A percentile compares a stretch with the other conserved stretches of the same genome.
Conservation (phyloP, 345 rosid species). For the thale cress (Arabidopsis thaliana) region DNA sequence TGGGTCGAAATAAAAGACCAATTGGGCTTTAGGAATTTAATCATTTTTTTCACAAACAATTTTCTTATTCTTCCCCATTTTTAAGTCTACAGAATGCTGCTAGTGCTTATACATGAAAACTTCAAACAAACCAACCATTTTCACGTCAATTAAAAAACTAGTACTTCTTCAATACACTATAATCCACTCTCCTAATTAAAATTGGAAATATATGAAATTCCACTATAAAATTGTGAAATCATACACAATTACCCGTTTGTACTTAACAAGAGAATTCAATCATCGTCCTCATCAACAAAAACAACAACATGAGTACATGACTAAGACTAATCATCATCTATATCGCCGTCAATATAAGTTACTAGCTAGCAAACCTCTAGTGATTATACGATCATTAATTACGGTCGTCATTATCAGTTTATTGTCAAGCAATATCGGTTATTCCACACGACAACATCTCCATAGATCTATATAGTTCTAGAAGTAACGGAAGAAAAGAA, state of each 20-base stretch:
- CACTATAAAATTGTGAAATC: neutral
- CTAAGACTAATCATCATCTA: slow-evolving; percentile 14
- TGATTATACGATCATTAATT: neutral
- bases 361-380: slow-evolving; percentile 15
- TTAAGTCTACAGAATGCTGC: neutral
- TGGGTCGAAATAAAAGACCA: slow-evolving; percentile 2
- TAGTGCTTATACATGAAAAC: neutral
- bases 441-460: neutral
- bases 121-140: neutral
- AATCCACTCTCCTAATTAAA: neutral
- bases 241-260: neutral
- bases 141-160: neutral
- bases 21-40: slow-evolving; percentile 28
- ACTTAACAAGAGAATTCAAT: neutral
- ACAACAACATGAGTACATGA: slow-evolving; percentile 1
- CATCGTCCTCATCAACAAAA: neutral
- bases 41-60: neutral
- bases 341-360: slow-evolving; percentile 1
- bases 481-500: slow-evolving; percentile 23
- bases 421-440: neutral
- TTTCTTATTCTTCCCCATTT: neutral
- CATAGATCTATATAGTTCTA: slow-evolving; percentile 11
- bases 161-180: neutral
- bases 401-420: neutral
- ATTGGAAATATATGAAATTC: neutral